Evolutionary conservation across 2,329 filamentous ascomycete genomes (phyloP).

Genomic region (Dendrostoma leiphaemia): DNA sequence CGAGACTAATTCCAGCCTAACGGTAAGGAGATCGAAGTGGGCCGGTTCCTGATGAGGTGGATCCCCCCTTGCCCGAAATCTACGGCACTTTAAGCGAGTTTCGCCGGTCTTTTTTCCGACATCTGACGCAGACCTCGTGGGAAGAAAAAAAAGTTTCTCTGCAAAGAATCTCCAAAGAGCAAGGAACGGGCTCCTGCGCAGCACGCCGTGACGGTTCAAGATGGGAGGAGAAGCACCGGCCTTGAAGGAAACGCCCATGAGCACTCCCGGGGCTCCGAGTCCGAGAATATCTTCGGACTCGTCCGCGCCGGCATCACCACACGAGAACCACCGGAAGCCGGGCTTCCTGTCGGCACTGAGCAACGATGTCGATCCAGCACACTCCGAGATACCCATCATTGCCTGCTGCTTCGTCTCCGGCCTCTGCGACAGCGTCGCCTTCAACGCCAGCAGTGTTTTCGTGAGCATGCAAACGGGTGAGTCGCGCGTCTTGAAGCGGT

Average conservation of each 20-base stretch:
- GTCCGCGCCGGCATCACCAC: not conserved
- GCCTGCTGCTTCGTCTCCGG: slow-evolving; percentile 37
- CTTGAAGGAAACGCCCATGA: not conserved
- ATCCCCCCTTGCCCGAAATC: slow-evolving; percentile 8
- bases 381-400: slow-evolving; percentile 37
- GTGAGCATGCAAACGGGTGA: slow-evolving; percentile 39
- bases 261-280: slow-evolving; percentile 7
- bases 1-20: no score
- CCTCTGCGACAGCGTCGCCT: slow-evolving; percentile 38
- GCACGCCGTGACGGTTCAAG: not conserved
- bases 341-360: slow-evolving; percentile 14
- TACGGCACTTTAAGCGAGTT: not conserved
- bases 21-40: not conserved
- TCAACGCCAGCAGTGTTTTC: slow-evolving; percentile 38
- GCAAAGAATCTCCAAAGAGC: no score
- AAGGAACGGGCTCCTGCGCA: not conserved
- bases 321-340: not conserved
- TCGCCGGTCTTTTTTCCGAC: not conserved
- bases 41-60: slow-evolving; percentile 5
- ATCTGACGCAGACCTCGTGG: not conserved
- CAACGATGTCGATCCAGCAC: slow-evolving; percentile 20
- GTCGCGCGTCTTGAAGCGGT: not conserved
- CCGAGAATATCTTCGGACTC: slow-evolving; percentile 6
- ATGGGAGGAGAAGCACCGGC: not conserved
- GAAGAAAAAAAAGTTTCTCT: no score